Evolutionary conservation across 2,329 filamentous ascomycete genomes (phyloP), one percentile per base, ranked within the genome.

Genomic region (Dactylellina parvicollis): DNA sequence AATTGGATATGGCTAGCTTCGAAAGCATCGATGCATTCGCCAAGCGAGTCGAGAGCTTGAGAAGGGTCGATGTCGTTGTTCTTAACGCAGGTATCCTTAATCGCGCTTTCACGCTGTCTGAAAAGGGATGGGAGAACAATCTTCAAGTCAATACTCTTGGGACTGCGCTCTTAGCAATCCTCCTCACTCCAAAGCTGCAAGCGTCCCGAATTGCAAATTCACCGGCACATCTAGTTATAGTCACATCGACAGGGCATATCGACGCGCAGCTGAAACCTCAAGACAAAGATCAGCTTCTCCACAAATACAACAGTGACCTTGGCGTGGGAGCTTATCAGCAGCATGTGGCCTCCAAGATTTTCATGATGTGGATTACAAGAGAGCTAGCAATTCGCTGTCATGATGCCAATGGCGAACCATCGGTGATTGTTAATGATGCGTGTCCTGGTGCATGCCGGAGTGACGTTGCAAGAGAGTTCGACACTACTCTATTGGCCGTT

Each of bases 121-220:
- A 40, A 1, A 82, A 83, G 28, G 84, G 83, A 7, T 86, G 82
- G 80, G 85, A 86, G 71, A 80, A 82, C 62, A 84, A 82, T 1
- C 75, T 88, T 14, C 86, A 88, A 77, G 84, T 87, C 75, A 88
- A 88, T 76, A 81, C 83, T 1, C 79, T 89, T 1, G 86, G 85
- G 55, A 59, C 55, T 46, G 36, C 42, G 16, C 55, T 59, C 36
- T 47, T 59, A 44, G 55, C 55, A 16, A 44, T 46, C 38, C 55
- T 59, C 36, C 55, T 59, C 38, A 44, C 36, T 47, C 55, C 55
- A 47, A 59, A 59, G 22, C 55, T 59, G 24, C 34, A 38, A 38
- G 50, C 50, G 8, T 55, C 50, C 50, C 50, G 34, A 55, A 55
- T 38, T 38, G 24, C 47, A 16, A 16, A 52, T 52, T 52, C 47